Percentiles rank a stretch among this genome's conserved stretches.
These are phyloP conservation scores for Incumbomyces lentus DNA, from an alignment of 2,329 filamentous ascomycete species.

Conservation along the genomic window DNA sequence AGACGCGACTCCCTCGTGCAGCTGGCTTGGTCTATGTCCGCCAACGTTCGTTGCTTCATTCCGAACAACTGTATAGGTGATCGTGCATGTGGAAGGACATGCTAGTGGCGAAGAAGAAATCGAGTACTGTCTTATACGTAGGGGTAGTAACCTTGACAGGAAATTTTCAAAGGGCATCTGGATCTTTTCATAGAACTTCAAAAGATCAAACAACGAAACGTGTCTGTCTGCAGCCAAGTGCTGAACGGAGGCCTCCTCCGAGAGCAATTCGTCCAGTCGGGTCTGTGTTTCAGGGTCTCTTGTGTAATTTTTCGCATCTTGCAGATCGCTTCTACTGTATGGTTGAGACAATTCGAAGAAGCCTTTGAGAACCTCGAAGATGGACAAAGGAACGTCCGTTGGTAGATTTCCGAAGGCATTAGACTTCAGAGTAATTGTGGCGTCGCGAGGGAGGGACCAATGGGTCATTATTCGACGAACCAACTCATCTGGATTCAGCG, in stretches of 20 bases:
- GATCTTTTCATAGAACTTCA: slow-evolving; percentile 52
- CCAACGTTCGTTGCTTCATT: slow-evolving; percentile 35
- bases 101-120: slow-evolving; percentile 64
- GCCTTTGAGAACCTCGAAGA: slow-evolving; percentile 54
- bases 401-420: slow-evolving; percentile 38
- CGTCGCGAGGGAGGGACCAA: slow-evolving; percentile 60
- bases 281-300: slow-evolving; percentile 5
- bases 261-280: slow-evolving; percentile 19
- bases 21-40: slow-evolving; percentile 14
- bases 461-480: slow-evolving; percentile 49
- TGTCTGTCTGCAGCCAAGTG: slow-evolving; percentile 45
- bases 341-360: slow-evolving; percentile 66
- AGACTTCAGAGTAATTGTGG: slow-evolving; percentile 50
- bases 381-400: slow-evolving; percentile 44
- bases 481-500: slow-evolving; percentile 51
- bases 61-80: slow-evolving; percentile 61
- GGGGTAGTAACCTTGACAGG: slow-evolving; percentile 60
- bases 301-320: neutral
- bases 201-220: slow-evolving; percentile 49
- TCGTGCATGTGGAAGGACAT: slow-evolving; percentile 45
- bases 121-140: slow-evolving; percentile 66
- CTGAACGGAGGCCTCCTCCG: slow-evolving; percentile 31
- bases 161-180: slow-evolving; percentile 55
- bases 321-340: slow-evolving; percentile 50
- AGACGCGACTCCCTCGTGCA: slow-evolving; percentile 55